These are phyloP conservation scores for Graphilbum sp. DNA, from an alignment of 2,329 filamentous ascomycete species.

Conservation along the genomic window DNA sequence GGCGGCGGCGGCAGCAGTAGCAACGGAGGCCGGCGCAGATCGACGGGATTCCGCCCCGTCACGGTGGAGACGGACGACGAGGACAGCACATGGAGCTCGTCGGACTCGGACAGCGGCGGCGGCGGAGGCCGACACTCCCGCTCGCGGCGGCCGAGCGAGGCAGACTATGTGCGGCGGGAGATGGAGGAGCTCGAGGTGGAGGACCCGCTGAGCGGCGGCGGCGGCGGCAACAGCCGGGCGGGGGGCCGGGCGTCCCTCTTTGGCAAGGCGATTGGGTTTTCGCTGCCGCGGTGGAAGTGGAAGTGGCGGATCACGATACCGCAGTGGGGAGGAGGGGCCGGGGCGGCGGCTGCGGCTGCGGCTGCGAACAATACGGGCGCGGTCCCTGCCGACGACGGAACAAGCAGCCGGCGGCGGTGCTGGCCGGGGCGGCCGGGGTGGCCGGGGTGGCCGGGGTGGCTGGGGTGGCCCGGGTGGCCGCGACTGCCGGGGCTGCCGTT, in stretches of 20 bases:
- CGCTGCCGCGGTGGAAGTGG: slow-evolving; percentile 39
- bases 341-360: slow-evolving; percentile 29
- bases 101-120: slow-evolving; percentile 25
- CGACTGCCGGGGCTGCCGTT: slow-evolving; percentile 27
- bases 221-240: slow-evolving; percentile 13
- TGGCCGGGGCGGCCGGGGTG: slow-evolving; percentile 16
- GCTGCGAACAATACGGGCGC: too few species aligned
- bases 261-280: slow-evolving; percentile 38
- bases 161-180: slow-evolving; percentile 56
- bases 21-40: slow-evolving; percentile 12
- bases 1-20: slow-evolving; percentile 18
- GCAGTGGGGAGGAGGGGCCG: too few species aligned
- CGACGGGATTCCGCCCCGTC: slow-evolving; percentile 55
- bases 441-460: slow-evolving; percentile 13
- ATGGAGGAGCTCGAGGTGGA: slow-evolving; percentile 82
- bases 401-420: slow-evolving; percentile 4
- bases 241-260: slow-evolving; percentile 27
- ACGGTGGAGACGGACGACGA: slow-evolving; percentile 68
- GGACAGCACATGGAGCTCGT: slow-evolving; percentile 33
- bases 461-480: slow-evolving; percentile 19
- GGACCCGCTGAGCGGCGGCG: slow-evolving; percentile 33
- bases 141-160: slow-evolving; percentile 30
- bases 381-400: slow-evolving; percentile 9
- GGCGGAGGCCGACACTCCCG: slow-evolving; percentile 9
- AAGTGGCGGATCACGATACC: slow-evolving; percentile 29